Conservation (phyloP, 441 rosid species). For the Erysimum pusillum region DNA sequence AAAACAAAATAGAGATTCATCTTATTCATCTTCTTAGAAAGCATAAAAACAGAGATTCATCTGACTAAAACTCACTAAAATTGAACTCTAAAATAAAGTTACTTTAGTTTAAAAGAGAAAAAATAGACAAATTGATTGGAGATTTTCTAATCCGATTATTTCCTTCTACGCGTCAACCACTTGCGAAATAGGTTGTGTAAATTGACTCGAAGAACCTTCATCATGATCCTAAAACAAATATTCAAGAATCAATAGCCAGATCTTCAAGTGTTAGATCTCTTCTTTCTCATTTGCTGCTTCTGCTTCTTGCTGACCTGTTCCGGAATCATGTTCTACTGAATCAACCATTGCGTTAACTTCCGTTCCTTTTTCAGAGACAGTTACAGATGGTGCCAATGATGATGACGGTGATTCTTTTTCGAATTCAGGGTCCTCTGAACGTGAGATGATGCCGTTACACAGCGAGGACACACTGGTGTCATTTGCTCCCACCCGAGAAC, state of each 20-base stretch:
- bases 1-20: no score
- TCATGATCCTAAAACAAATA: no score
- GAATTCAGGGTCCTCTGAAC: constrained; percentile 40
- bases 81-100: no score
- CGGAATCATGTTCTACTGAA: constrained; percentile 22
- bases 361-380: constrained; percentile 10
- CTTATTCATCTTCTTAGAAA: no score
- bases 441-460: constrained; percentile 43
- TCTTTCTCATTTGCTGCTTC: constrained; percentile 32
- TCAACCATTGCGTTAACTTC: constrained; percentile 25
- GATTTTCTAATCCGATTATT: no score
- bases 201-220: no score
- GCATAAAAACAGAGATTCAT: no score
- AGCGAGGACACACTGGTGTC: constrained; percentile 35
- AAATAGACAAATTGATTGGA: no score
- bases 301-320: constrained; percentile 27
- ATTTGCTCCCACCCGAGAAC: constrained; percentile 27
- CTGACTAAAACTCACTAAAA: no score
- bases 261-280: constrained; percentile 8
- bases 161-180: no score
- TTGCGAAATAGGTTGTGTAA: no score
- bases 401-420: constrained; percentile 22
- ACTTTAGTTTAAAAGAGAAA: no score
- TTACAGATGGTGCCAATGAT: constrained; percentile 7
- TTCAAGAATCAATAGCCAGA: neutral